Percentiles rank a stretch among this genome's conserved stretches.
These are phyloP conservation scores for Suillus plorans DNA, from an alignment of 768 basidiomycete species.

Conservation along the genomic window DNA sequence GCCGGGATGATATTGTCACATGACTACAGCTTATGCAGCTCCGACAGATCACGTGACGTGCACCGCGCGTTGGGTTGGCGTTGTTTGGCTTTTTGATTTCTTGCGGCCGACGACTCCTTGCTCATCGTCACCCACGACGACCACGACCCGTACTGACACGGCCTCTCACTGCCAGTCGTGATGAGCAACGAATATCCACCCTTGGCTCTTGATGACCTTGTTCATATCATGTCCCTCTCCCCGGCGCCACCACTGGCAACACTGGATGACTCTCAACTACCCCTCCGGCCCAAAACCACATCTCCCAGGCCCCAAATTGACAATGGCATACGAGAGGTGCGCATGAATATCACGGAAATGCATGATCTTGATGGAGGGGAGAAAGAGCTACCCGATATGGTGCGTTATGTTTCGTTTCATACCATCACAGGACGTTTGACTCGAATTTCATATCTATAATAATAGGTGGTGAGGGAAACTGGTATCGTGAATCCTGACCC, in stretches of 20 bases:
- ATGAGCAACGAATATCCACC: conserved; percentile 38
- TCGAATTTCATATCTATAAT: neutral
- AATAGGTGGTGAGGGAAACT: conserved; percentile 50
- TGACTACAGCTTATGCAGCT: conserved; percentile 23
- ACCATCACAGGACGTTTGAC: conserved; percentile 10
- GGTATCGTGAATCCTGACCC: conserved; percentile 39
- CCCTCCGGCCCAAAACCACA: conserved; percentile 18
- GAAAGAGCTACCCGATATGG: conserved; percentile 58
- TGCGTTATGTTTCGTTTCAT: conserved; percentile 30
- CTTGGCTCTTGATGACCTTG: conserved; percentile 55
- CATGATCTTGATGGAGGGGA: conserved; percentile 39
- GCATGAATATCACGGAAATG: conserved; percentile 45
- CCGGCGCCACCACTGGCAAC: conserved; percentile 33
- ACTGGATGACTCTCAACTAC: conserved; percentile 21
- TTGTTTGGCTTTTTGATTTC: conserved; percentile 35
- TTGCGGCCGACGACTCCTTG: conserved; percentile 9
- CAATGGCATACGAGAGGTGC: conserved; percentile 49
- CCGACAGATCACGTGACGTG: conserved; percentile 30
- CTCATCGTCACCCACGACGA: conserved; percentile 13
- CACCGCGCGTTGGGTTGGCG: conserved; percentile 37
- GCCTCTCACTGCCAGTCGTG: conserved; percentile 7
- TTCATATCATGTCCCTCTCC: conserved; percentile 53
- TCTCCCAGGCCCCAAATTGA: conserved; percentile 43
- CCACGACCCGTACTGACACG: conserved; percentile 6
- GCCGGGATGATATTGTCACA: conserved; percentile 15